Evolutionary conservation across 2,329 filamentous ascomycete genomes (phyloP), one percentile per base, ranked within the genome.

Genomic region (Apiospora hydei): DNA sequence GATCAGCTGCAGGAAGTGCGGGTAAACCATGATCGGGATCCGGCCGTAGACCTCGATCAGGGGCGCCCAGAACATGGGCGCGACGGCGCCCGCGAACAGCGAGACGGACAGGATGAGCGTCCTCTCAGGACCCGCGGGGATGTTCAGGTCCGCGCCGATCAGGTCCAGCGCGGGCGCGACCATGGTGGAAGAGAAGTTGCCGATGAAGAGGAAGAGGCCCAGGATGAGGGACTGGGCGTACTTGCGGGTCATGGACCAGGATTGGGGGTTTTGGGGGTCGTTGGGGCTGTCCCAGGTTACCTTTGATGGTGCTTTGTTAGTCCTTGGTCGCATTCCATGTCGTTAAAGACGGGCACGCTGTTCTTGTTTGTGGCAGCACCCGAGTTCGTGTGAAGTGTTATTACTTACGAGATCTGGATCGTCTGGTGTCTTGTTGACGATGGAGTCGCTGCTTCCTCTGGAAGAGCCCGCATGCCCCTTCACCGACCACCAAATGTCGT

Each of bases 141-240:
- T 85, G 30, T 83, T 71, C 47, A 89, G 81, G 18, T 88, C 85
- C 1, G 78, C 75, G 0, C 82, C 82, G 30, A 89, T 82, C 5
- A 82, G 78, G 5, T 79, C 74, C 14, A 89, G 76, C 0, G 84
- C 86, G 0, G 88, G 88, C 0, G 87, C 84, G 3, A 88, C 78
- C 86, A 83, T 83, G 7, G 81, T 87, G 0, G 86, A 88, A 0
- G 87, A 85, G 1, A 90, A 84, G 0, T 88, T 87, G 0, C 87
- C 89, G 70, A 90, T 88, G 76, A 90, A 88, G 3, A 87, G 88
- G 72, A 82, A 83, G 70, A 77, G 79, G 0, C 81, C 84, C n/a
- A 81, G 82, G 41, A 79, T 77, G 21, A 82, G 73, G 3, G 81
- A 83, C 4, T 79, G 77, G 0, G 76, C 75, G 81, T 81, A 83